Base-by-base conservation (phyloP, 2,329 filamentous ascomycete genomes). In the Penicillium palitans region DNA sequence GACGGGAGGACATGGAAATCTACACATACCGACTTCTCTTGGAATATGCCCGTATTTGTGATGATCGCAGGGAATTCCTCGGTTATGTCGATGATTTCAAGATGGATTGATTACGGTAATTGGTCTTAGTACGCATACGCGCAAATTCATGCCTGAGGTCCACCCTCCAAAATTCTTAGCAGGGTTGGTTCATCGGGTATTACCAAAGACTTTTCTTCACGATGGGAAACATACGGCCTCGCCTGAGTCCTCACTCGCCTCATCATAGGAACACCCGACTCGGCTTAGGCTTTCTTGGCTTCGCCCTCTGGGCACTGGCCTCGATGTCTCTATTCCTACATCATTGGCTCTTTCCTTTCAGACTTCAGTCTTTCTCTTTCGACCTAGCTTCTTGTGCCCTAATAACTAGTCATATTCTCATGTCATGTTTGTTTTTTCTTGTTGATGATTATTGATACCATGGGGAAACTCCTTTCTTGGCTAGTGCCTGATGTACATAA, bases 1-100 rank as follows among this genome's bases (percentile, higher is more conserved):
- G 90, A 58, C 83, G 81, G 65, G 88, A 90, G 66, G 89, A 91
- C 68, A 90, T 91, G 87, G 82, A 86, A 67, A 80, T 91, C 9
- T 92, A 92, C 70, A 81, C 86, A 9, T 77, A 87, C 54, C 77
- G 89, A 44, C 68, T 92, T 63, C 72, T 89, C 53, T 75, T 88
- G 33, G 87, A 89, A 73, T 88, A 88, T n/a, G 86, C 80, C 6
- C 76, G 85, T 19, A 67, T 87, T 4, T 63, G 61, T 21, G 68
- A 72, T 58, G 69, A 70, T 31, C 39, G 49, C 6, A 55, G 69
- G 9, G 65, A 68, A 25, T 35, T 46, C 5, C 40, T 71, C 4
- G 68, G 63, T 27, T 70, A 58, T 49, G 61, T 60, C 7, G 55
- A 52, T 42, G 63, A 63, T 24, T n/a, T 58, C 33, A 24, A 45